Conservation (phyloP, 345 rosid species). For the Aethionema arabicum region DNA sequence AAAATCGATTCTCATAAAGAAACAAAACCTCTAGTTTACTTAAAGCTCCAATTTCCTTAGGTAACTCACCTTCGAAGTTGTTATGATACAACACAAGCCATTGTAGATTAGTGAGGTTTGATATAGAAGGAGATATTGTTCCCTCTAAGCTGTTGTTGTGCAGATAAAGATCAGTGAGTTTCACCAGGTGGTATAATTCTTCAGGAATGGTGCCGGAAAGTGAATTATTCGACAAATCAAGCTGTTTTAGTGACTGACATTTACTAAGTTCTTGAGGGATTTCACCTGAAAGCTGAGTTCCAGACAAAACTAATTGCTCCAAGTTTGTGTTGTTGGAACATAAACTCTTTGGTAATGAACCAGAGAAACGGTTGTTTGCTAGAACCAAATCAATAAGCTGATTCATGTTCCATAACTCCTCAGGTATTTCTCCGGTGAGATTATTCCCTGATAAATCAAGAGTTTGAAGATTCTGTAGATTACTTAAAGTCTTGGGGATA, state of each 20-base stretch:
- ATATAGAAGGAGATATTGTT: conserved; percentile 53
- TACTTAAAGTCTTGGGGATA: conserved; percentile 56
- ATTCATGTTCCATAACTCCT: conserved; percentile 67
- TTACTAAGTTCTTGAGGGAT: conserved; percentile 61
- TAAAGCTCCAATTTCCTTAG: conserved; percentile 61
- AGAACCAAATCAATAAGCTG: conserved; percentile 59
- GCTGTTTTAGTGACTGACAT: conserved; percentile 61
- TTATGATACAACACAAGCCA: conserved; percentile 74
- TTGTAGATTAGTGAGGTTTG: conserved; percentile 67
- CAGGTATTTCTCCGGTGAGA: conserved; percentile 72
- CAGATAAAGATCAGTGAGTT: conserved; percentile 67
- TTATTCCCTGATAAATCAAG: conserved; percentile 70
- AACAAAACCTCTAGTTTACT: conserved; percentile 54
- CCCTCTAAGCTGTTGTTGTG: conserved; percentile 90
- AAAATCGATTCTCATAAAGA: conserved; percentile 70
- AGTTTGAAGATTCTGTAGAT: conserved; percentile 50
- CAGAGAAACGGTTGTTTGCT: conserved; percentile 60
- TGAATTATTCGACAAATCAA: conserved; percentile 79
- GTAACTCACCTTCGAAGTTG: conserved; percentile 66
- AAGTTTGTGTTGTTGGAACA: conserved; percentile 60
- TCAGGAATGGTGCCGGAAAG: conserved; percentile 67
- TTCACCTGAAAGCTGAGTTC: conserved; percentile 58
- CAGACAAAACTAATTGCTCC: conserved; percentile 52
- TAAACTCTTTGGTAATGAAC: conserved; percentile 48
- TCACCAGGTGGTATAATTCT: conserved; percentile 48